These are phyloP conservation scores for Torulaspora gathmanii DNA, from an alignment of 805 yeast genomes.

Conservation along the genomic window DNA sequence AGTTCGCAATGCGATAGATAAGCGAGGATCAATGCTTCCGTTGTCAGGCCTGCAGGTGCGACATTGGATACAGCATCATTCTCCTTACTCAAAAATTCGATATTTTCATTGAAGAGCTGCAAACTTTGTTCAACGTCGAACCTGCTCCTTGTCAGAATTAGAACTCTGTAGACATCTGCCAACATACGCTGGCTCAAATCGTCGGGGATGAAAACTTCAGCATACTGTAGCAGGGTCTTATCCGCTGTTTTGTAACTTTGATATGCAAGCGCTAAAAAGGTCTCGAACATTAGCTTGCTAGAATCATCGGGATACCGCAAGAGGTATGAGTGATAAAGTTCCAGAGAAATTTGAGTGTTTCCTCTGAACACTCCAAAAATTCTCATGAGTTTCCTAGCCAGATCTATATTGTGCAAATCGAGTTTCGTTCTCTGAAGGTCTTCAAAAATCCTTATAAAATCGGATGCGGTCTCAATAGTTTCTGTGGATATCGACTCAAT, in stretches of 20 bases:
- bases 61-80: constrained; percentile 26
- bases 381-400: constrained; percentile 21
- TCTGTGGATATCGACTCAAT: background rate
- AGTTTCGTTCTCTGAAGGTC: constrained; percentile 37
- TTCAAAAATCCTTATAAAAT: constrained; percentile 15
- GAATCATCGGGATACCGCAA: constrained; percentile 39
- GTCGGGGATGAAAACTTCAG: constrained; percentile 36
- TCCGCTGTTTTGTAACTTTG: constrained; percentile 37
- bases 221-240: constrained; percentile 35
- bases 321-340: constrained; percentile 41
- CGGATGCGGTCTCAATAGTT: constrained; percentile 1
- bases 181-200: constrained; percentile 27
- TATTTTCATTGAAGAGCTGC: constrained; percentile 44
- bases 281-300: constrained; percentile 40
- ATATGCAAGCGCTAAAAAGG: constrained; percentile 41
- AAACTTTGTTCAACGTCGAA: constrained; percentile 41
- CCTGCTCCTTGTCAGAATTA: constrained; percentile 41
- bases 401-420: constrained; percentile 26
- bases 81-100: constrained; percentile 36
- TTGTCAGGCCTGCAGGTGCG: constrained; percentile 43
- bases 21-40: constrained; percentile 45
- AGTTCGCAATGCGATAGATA: constrained; percentile 45
- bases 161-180: constrained; percentile 37
- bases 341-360: constrained; percentile 31
- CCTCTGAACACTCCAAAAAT: constrained; percentile 19